Percentiles rank a stretch among this genome's conserved stretches.
Evolutionary conservation across 345 rosid genomes (phyloP).

Genomic region (Cardiospermum halicacabum): DNA sequence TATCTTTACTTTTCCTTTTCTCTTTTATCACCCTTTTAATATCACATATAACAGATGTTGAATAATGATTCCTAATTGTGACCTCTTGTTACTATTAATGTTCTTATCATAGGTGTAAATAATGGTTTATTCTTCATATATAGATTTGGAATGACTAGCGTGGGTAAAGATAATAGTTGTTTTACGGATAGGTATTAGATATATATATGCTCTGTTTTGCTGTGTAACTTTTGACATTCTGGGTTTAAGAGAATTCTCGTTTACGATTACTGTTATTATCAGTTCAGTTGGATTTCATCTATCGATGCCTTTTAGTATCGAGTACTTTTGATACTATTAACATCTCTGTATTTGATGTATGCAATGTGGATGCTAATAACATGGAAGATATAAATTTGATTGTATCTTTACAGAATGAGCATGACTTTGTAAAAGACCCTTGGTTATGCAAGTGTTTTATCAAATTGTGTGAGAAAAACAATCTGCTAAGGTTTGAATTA

Average conservation of each 20-base stretch:
- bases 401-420: not conserved
- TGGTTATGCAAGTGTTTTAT: not conserved
- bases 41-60: constrained; percentile 31
- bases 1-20: constrained; percentile 7
- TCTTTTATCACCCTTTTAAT: constrained; percentile 10
- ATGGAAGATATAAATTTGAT: not conserved
- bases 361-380: not conserved
- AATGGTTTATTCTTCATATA: constrained; percentile 25
- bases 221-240: constrained; percentile 1
- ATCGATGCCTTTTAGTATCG: not conserved
- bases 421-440: not conserved
- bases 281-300: not conserved
- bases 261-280: not conserved
- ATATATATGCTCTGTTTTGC: not conserved
- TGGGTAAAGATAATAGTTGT: constrained; percentile 26
- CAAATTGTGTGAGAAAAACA: too few relatives aligned
- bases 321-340: too few relatives aligned
- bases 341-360: too few relatives aligned
- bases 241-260: constrained; percentile 1
- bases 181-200: too few relatives aligned
- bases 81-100: constrained; percentile 21
- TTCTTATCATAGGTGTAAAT: constrained; percentile 31
- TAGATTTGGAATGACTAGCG: constrained; percentile 25
- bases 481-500: not conserved
- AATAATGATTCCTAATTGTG: constrained; percentile 39